These are phyloP conservation scores for Lippia alba DNA, from an alignment of 305 asterid genomes.

Conservation along the genomic window DNA sequence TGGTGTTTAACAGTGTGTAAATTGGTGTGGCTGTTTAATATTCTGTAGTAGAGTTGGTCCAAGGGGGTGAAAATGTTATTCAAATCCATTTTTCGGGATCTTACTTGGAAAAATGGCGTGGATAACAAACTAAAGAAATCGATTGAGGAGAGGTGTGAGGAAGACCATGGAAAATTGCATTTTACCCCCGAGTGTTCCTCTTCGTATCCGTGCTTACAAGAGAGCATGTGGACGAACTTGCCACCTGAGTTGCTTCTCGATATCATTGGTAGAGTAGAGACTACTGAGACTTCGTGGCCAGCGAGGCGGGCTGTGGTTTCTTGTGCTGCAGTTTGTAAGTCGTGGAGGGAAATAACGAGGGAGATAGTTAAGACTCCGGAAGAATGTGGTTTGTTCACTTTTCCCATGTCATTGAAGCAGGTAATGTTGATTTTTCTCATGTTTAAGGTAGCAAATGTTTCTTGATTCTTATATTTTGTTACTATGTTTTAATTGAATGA, in stretches of 20 bases:
- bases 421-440: constrained; percentile 32
- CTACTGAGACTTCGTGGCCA: constrained; percentile 62
- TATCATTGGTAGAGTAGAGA: constrained; percentile 62
- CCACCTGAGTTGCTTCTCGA: constrained; percentile 70
- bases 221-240: constrained; percentile 64
- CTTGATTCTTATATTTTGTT: neutral
- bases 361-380: constrained; percentile 66
- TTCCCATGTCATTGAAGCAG: constrained; percentile 79
- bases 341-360: constrained; percentile 67
- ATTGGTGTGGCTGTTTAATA: constrained; percentile 3
- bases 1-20: neutral
- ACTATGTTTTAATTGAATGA: constrained; percentile 27
- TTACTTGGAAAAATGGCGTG: constrained; percentile 38
- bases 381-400: constrained; percentile 75
- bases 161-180: constrained; percentile 41
- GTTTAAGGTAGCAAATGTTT: neutral
- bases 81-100: constrained; percentile 45
- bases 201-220: constrained; percentile 37
- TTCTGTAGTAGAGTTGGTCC: constrained; percentile 5
- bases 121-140: constrained; percentile 43
- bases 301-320: constrained; percentile 60
- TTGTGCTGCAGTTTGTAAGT: constrained; percentile 75
- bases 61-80: constrained; percentile 46
- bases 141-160: constrained; percentile 35
- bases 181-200: constrained; percentile 46